Evolutionary conservation across 306 rosid species (phyloP), one percentile per base, ranked within the genome.

Genomic region (Cicer cuneatum): DNA sequence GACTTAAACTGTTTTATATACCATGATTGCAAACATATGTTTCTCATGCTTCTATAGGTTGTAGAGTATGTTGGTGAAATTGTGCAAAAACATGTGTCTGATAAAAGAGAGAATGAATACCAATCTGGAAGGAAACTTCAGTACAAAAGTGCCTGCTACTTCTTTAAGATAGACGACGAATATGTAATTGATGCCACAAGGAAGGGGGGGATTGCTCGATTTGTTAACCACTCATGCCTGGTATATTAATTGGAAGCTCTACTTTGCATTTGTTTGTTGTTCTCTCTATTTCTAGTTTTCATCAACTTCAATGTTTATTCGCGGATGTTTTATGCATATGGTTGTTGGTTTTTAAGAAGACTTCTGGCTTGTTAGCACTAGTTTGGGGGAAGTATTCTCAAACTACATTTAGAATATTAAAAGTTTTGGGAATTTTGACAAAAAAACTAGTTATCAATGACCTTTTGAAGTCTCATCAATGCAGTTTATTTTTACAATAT

Each of bases 131-230:
- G 83, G 77, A 89, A 85, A 64, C 85, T 87, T 73, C 95, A 80
- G 81, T 87, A 89, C 84, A 89, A 87, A 80, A 87, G 90, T 58
- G 95, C 89, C 8, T 89, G 95, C 87, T 89, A 89, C 82, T 89
- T 89, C 78, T 89, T 89, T 86, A 82, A 82, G 81, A 87, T 89
- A 69, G 90, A 89, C 80, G 84, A 78, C 76, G 95, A 87, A 56
- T 86, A 89, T 71, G 84, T 89, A 66, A 85, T 89, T 73, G 95
- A 89, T 80, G 95, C 95, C 66, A 89, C 95, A 8, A 59, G 85
- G 85, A 87, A 85, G 79, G 95, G 92, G 47, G 95, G 95, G 45
- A 84, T 90, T 66, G 92, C 90, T 54, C 95, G 95, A 77, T 90
- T 87, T 79, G 90, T 90, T 40, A 90, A 90, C 52, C 95, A 89